phyloP scores from a whole-genome alignment of 1,284 basidiomycete genomes.

The Anthracocystis setariae region DNA sequence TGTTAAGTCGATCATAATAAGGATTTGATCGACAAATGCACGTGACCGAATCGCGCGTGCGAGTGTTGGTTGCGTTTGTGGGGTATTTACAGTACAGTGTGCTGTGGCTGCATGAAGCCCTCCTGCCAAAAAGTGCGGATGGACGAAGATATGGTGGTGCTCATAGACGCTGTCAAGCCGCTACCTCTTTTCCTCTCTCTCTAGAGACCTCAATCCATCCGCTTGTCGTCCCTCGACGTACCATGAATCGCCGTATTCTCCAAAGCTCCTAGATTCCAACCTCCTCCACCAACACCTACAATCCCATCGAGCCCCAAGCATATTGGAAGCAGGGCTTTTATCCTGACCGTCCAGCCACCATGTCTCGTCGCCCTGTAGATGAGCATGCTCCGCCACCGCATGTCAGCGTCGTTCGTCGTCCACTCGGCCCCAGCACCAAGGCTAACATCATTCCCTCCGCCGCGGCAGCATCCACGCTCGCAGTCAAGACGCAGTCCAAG shows the following conservation, averaged over 20 bases:
- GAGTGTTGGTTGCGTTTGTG: constrained; percentile 12
- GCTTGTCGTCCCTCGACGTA: not conserved
- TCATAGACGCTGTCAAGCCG: not conserved
- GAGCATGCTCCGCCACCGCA: constrained; percentile 5
- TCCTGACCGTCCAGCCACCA: constrained; percentile 18
- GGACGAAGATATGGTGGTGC: not conserved
- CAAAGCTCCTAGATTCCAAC: constrained; percentile 11
- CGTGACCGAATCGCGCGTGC: constrained; percentile 27
- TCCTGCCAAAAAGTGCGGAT: constrained; percentile 5
- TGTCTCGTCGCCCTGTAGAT: constrained; percentile 21
- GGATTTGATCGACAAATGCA: not conserved
- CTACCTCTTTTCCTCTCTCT: constrained; percentile 1
- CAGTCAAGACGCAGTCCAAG: constrained; percentile 27
- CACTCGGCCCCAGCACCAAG: constrained; percentile 33
- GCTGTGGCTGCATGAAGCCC: too few relatives aligned
- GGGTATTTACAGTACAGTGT: constrained; percentile 12
- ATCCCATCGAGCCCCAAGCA: constrained; percentile 11
- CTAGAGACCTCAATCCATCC: constrained; percentile 1
- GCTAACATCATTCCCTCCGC: constrained; percentile 21
- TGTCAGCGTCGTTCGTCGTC: constrained; percentile 28
- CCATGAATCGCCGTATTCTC: not conserved
- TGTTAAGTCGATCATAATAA: too few relatives aligned
- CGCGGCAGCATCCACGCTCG: constrained; percentile 5
- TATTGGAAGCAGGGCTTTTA: constrained; percentile 24
- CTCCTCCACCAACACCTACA: constrained; percentile 16